Conservation (phyloP, 2,329 filamentous ascomycete genomes). For the Curvularia lunata region DNA sequence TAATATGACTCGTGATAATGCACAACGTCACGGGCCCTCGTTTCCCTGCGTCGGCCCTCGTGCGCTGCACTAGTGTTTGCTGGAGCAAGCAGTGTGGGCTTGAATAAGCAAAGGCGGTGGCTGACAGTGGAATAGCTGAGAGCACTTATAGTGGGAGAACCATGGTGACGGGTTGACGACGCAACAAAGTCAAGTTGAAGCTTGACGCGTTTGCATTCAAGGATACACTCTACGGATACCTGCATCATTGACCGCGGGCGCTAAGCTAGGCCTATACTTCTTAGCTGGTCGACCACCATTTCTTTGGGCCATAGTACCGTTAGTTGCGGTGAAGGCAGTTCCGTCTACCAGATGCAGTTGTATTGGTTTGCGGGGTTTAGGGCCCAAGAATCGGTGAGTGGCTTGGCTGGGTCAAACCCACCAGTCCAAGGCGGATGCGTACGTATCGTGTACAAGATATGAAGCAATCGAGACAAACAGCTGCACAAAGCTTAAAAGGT, state of each 20-base stretch:
- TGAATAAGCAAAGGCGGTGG: background rate
- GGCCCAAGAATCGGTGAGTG: background rate
- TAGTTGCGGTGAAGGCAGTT: background rate
- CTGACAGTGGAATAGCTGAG: background rate
- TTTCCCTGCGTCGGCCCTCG: constrained; percentile 1
- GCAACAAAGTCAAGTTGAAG: background rate
- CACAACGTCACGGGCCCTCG: constrained; percentile 13
- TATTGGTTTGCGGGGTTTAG: background rate
- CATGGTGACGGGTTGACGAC: too few relatives aligned
- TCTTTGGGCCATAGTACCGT: background rate
- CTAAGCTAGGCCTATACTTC: background rate
- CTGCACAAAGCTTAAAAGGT: background rate
- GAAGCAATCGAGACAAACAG: background rate
- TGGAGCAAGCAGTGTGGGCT: background rate
- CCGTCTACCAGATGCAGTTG: background rate
- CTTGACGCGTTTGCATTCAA: background rate
- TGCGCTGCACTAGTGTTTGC: constrained; percentile 4
- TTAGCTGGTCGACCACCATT: background rate
- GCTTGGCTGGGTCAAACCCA: background rate
- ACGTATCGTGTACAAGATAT: background rate
- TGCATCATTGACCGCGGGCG: background rate
- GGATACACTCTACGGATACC: background rate
- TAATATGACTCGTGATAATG: constrained; percentile 8
- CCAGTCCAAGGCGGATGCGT: background rate
- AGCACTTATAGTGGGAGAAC: background rate